Evolutionary conservation across 345 rosid genomes (phyloP), one percentile per base, ranked within the genome.

Genomic region (Salix arbutifolia): DNA sequence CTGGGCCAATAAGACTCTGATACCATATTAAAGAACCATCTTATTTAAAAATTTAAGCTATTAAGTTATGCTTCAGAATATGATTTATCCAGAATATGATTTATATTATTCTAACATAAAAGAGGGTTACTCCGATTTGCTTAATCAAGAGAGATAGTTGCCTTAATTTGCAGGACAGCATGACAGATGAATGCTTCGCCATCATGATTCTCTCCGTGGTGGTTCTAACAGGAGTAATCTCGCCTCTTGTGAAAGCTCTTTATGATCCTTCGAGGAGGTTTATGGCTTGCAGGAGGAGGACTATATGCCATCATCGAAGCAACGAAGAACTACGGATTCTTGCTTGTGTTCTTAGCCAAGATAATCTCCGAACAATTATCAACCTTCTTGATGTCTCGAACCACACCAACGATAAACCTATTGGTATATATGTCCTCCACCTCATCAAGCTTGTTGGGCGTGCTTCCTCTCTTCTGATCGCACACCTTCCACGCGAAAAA

Each of bases 221-320:
- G 67, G 42, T 69, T 10, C 38, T 86, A 21, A 79, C 84, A 17
- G 84, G 81, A 21, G 72, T 86, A 13, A 78, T 86, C 60, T 73
- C 89, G 18, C 84, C 86, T 5, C 75, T 88, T 8, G 84, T 90
- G 2, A 85, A 82, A 73, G 69, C 80, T 53, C 79, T 90, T 0
- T 90, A 90, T 68, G 91, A 90, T 77, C 93, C 93, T 38, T 84
- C 93, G 8, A 84, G 82, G 78, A 87, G 90, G 17, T 90, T 80
- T 75, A 70, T 86, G 5, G 82, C 90, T 64, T 81, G 83, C 74
- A 87, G 79, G 77, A 85, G 89, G 75, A 79, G 90, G 81, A 88
- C 91, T 1, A 82, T 90, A 23, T 78, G 77, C 37, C 87, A 86
- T 73, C 75, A 79, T 18, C 70, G 76, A 8, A 72, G 65, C 23